A percentile compares a stretch with the other conserved stretches of the same genome.
Evolutionary conservation across 1,284 basidiomycete genomes (phyloP).

Genomic region (Salmacisia buchloeana): DNA sequence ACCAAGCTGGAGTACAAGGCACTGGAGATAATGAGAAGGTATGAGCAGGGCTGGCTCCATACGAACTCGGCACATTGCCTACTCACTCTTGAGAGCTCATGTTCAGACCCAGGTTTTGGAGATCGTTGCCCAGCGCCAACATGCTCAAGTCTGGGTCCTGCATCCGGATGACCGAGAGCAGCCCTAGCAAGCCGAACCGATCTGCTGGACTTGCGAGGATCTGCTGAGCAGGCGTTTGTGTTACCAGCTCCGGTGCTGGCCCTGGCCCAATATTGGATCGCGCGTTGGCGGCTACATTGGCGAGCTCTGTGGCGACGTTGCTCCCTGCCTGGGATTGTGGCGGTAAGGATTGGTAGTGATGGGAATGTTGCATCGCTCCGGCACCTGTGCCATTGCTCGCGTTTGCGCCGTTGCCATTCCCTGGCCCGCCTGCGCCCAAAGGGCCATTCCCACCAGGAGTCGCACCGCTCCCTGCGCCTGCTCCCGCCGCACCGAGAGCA

Average conservation of each 20-base stretch:
- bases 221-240: slow-evolving; percentile 77
- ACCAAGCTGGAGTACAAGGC: slow-evolving; percentile 90
- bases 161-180: slow-evolving; percentile 86
- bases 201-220: slow-evolving; percentile 89
- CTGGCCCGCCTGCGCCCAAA: neutral
- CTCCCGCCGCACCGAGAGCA: neutral
- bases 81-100: slow-evolving; percentile 75
- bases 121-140: slow-evolving; percentile 81
- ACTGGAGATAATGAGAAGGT: slow-evolving; percentile 10
- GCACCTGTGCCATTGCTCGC: neutral
- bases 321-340: neutral
- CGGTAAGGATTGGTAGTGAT: neutral
- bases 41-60: neutral
- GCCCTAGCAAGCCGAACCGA: slow-evolving; percentile 83
- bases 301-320: neutral
- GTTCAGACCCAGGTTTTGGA: slow-evolving; percentile 87
- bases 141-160: slow-evolving; percentile 80
- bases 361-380: neutral
- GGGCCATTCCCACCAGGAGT: neutral
- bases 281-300: neutral
- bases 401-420: neutral
- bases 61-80: slow-evolving; percentile 16
- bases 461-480: neutral
- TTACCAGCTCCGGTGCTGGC: neutral
- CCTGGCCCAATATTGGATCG: neutral